These are phyloP conservation scores for Cylindrodendrum hubeiense DNA, from an alignment of 2,329 filamentous ascomycete genomes.

Conservation along the genomic window DNA sequence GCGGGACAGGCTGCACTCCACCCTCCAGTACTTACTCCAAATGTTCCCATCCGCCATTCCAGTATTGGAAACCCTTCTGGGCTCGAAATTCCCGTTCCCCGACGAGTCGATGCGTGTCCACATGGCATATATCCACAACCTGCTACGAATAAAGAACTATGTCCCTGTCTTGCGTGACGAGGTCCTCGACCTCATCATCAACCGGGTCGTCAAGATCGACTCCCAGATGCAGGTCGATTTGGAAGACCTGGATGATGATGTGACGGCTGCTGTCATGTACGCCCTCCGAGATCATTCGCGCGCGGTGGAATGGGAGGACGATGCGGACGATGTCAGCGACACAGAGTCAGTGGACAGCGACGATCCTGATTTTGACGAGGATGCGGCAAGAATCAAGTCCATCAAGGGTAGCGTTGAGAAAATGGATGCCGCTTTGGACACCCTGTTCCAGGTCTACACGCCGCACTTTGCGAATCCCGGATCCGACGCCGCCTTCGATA, in stretches of 20 bases:
- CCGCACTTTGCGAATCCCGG: slow-evolving; percentile 78
- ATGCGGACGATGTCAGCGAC: slow-evolving; percentile 73
- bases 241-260: slow-evolving; percentile 91
- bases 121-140: slow-evolving; percentile 87
- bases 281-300: slow-evolving; percentile 51
- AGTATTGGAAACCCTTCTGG: slow-evolving; percentile 75
- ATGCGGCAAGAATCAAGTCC: slow-evolving; percentile 73
- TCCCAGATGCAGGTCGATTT: slow-evolving; percentile 95
- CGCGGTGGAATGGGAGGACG: slow-evolving; percentile 60
- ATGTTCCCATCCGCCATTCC: slow-evolving; percentile 85
- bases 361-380: slow-evolving; percentile 74
- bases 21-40: slow-evolving; percentile 80
- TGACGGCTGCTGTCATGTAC: slow-evolving; percentile 78
- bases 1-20: slow-evolving; percentile 80
- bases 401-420: slow-evolving; percentile 89
- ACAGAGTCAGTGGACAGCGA: slow-evolving; percentile 79
- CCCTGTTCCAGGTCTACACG: slow-evolving; percentile 86
- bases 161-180: slow-evolving; percentile 82
- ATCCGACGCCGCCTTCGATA: slow-evolving; percentile 75
- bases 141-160: slow-evolving; percentile 83
- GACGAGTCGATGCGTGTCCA: slow-evolving; percentile 84
- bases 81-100: slow-evolving; percentile 79
- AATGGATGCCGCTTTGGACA: slow-evolving; percentile 90
- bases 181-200: slow-evolving; percentile 85
- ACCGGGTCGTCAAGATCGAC: slow-evolving; percentile 92